These are phyloP conservation scores for Paramecium biaurelia DNA, from an alignment of 73 alveolate genomes.

Conservation along the genomic window DNA sequence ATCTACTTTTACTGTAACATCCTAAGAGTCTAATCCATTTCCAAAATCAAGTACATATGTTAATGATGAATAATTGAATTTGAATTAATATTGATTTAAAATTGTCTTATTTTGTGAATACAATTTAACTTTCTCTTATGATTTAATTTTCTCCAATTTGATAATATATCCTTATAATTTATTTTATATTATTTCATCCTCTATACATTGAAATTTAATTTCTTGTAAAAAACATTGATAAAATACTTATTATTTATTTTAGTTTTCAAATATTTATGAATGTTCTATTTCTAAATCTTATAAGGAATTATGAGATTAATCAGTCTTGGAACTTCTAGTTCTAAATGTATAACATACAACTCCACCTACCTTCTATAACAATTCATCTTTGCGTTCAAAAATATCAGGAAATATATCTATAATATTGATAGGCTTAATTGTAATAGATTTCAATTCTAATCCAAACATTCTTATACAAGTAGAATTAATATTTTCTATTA, in stretches of 20 bases:
- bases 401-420: neutral
- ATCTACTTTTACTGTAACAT: neutral
- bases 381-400: neutral
- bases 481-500: neutral
- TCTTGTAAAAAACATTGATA: neutral
- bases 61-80: neutral
- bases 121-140: neutral
- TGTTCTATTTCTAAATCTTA: neutral
- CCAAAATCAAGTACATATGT: neutral
- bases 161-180: neutral
- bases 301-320: neutral
- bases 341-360: neutral
- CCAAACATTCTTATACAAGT: neutral
- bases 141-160: neutral
- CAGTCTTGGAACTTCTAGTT: neutral
- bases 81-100: neutral
- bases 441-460: conserved; percentile 3
- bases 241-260: neutral
- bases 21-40: neutral
- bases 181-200: neutral
- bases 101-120: neutral
- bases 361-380: neutral
- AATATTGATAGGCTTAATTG: neutral
- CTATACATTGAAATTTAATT: neutral
- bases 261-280: neutral